phyloP scores from a whole-genome alignment of 2,329 filamentous ascomycete species.

The Fusarium tanahbumbuense region DNA sequence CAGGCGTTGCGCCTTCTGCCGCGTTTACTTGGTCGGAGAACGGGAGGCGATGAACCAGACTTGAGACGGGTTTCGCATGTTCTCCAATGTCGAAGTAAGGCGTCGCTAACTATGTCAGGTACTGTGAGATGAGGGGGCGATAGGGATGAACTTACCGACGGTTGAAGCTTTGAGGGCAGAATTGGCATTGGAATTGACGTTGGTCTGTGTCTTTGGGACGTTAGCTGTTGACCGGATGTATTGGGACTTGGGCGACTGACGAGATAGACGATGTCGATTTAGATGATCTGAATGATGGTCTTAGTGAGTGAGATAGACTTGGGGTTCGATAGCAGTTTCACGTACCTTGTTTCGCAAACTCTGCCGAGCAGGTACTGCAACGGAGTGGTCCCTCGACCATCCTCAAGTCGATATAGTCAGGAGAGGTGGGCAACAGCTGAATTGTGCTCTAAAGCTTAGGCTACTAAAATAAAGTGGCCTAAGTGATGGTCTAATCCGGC shows the following conservation, averaged over 20 bases:
- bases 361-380: background rate
- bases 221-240: no score
- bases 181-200: background rate
- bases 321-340: background rate
- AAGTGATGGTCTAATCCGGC: background rate
- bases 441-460: background rate
- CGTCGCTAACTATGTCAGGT: background rate
- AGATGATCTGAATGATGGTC: background rate
- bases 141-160: background rate
- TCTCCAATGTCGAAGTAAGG: conserved; percentile 26
- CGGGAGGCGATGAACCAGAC: background rate
- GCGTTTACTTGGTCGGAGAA: background rate
- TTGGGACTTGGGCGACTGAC: background rate
- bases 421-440: background rate
- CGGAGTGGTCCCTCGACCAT: background rate
- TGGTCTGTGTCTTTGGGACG: background rate
- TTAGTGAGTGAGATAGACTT: background rate
- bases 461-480: background rate
- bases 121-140: background rate
- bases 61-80: conserved; percentile 3
- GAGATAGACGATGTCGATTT: background rate
- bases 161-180: conserved; percentile 15
- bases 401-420: background rate
- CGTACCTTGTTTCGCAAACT: background rate
- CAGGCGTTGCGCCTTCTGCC: conserved; percentile 12